Conservation (phyloP, 163 green algal genomes). For the Scenedesmus sp. region DNA sequence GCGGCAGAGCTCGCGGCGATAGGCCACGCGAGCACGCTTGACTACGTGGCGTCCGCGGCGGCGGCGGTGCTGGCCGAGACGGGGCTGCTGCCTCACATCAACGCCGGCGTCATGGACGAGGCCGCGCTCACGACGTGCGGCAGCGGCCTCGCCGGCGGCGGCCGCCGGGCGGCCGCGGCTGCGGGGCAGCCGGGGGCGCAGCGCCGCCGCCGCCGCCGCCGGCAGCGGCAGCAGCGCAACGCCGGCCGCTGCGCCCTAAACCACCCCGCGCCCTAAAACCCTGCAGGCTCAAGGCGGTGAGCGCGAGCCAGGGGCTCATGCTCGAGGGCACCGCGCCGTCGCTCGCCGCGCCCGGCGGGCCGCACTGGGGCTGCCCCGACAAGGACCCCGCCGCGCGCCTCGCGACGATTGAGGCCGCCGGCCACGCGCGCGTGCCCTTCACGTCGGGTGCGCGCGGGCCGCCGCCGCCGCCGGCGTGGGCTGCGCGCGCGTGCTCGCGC, state of each 20-base stretch:
- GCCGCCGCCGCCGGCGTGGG: no score
- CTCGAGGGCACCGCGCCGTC: slow-evolving; percentile 68
- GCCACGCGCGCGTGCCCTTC: slow-evolving; percentile 73
- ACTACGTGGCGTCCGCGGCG: slow-evolving; percentile 73
- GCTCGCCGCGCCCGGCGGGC: slow-evolving; percentile 63
- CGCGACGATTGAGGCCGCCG: slow-evolving; percentile 72
- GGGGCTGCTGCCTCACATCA: slow-evolving; percentile 89
- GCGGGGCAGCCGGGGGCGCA: no score
- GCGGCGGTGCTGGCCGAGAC: slow-evolving; percentile 69
- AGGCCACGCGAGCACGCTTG: slow-evolving; percentile 72
- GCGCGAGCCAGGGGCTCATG: slow-evolving; percentile 87
- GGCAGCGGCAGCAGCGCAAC: background rate
- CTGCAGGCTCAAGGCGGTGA: slow-evolving; percentile 63
- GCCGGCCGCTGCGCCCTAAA: slow-evolving; percentile 9
- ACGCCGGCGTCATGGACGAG: slow-evolving; percentile 82
- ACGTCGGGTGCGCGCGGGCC: slow-evolving; percentile 62
- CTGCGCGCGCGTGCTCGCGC: no score
- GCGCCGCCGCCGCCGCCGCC: no score
- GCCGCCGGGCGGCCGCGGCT: background rate
- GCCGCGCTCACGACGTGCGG: slow-evolving; percentile 51
- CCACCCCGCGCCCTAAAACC: no score
- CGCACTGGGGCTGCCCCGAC: slow-evolving; percentile 83
- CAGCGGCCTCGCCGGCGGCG: slow-evolving; percentile 24
- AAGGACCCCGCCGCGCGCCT: slow-evolving; percentile 75
- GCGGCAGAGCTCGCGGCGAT: slow-evolving; percentile 72